Base-by-base conservation (phyloP, 257 asterid genomes). In the Fraxinus americana region DNA sequence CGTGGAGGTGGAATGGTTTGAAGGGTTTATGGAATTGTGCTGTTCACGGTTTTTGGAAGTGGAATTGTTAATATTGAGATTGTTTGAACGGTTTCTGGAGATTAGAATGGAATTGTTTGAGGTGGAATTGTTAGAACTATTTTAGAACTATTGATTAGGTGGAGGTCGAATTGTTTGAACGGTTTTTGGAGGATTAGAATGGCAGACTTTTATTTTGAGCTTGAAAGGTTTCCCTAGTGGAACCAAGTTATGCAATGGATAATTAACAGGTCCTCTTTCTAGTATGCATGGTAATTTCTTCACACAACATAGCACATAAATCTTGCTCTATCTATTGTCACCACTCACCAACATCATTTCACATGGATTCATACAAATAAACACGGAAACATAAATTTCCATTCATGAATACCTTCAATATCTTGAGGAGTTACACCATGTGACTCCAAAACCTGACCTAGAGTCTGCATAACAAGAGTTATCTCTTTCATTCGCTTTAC, bases 401-500 rank as follows among this genome's bases (percentile, higher is more conserved):
- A 52, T 39, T 54, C 13, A 23, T 1, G 59, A 48, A 67, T 70
- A 92, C 97, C 94, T 87, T 90, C 97, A 72, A 94, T 84, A 87
- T 94, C 97, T 76, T 85, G 86, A 74, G 94, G 89, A 72, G 98
- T 88, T 25, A 91, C 90, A 4, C 98, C 99, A 13, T 92, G 99
- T 69, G 98, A 86, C 83, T 88, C 97, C 82, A 91, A 86, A 13
- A 90, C 98, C 73, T 87, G 85, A 73, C 91, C 91, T 0, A 98
- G 97, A 19, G 97, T 88, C 76, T 88, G 91, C 99, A 95, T 89
- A 72, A 95, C 97, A 71, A 89, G 84, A 16, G 96, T 90, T 52
- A 95, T 95, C 92, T 88, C 98, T 75, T 93, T 93, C 98, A 93
- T 91, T 70, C 99, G 82, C 80, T 86, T 89, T n/a, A 89, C 23